These are phyloP conservation scores for Maudiozyma humilis DNA, from an alignment of 1,139 yeast genomes.

Conservation along the genomic window DNA sequence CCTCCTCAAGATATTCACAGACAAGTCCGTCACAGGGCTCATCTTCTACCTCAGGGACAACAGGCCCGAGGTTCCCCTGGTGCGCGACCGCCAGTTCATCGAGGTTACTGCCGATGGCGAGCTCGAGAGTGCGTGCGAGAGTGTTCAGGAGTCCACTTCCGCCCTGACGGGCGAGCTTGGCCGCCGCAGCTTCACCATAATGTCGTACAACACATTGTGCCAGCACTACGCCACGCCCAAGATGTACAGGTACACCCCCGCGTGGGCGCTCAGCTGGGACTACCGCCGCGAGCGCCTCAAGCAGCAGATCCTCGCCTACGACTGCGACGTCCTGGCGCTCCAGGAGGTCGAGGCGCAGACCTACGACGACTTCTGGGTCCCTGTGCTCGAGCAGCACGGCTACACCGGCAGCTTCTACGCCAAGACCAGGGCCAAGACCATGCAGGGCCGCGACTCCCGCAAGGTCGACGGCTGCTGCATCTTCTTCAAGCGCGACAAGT, in stretches of 20 bases:
- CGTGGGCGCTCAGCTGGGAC: conserved; percentile 97
- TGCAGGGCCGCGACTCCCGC: conserved; percentile 73
- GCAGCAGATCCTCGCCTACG: conserved; percentile 57
- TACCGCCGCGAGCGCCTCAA: conserved; percentile 70
- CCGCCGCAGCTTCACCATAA: conserved; percentile 53
- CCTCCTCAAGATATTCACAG: conserved; percentile 59
- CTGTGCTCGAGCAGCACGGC: conserved; percentile 62
- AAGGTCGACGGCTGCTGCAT: conserved; percentile 97
- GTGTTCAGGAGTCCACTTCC: conserved; percentile 31
- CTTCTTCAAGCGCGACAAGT: conserved; percentile 63
- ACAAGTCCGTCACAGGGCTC: conserved; percentile 79
- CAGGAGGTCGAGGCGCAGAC: conserved; percentile 92
- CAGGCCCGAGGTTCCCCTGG: conserved; percentile 58
- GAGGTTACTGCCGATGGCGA: conserved; percentile 71
- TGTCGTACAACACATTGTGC: conserved; percentile 87
- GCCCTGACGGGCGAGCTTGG: conserved; percentile 23
- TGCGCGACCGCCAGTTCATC: conserved; percentile 76
- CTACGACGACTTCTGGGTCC: conserved; percentile 79
- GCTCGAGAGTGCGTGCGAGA: conserved; percentile 36
- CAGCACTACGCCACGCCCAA: conserved; percentile 92
- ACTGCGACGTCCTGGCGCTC: conserved; percentile 75
- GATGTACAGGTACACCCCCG: conserved; percentile 89
- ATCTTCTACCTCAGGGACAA: conserved; percentile 74
- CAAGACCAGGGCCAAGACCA: conserved; percentile 87
- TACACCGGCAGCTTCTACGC: conserved; percentile 77